Conservation (phyloP, 495 filamentous ascomycete species). For the Podospora pseudocomata region DNA sequence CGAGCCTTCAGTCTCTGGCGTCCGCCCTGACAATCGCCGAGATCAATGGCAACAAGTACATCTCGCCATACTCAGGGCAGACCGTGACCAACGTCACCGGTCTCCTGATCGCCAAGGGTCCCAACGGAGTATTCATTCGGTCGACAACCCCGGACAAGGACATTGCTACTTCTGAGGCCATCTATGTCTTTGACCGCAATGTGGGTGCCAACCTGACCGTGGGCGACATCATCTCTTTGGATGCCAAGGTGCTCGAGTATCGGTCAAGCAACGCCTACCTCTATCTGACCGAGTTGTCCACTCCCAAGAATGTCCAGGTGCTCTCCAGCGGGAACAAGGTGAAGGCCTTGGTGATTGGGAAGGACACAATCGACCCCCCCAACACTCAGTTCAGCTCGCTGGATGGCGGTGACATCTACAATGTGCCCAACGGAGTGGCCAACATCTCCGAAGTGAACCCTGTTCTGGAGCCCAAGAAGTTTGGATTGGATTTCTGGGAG, state of each 20-base stretch:
- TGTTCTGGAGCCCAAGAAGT: conserved; percentile 47
- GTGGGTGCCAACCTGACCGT: conserved; percentile 41
- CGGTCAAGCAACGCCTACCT: conserved; percentile 48
- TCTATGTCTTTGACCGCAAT: conserved; percentile 53
- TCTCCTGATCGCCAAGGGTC: conserved; percentile 56
- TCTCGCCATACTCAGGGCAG: conserved; percentile 52
- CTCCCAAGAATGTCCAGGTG: conserved; percentile 43
- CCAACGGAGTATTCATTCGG: conserved; percentile 56
- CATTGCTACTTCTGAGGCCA: conserved; percentile 43
- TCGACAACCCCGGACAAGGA: conserved; percentile 48
- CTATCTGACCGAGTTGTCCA: conserved; percentile 54
- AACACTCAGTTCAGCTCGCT: conserved; percentile 49
- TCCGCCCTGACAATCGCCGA: conserved; percentile 53
- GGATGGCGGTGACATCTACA: conserved; percentile 53
- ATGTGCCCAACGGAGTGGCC: conserved; percentile 50
- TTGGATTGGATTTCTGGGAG: conserved; percentile 65
- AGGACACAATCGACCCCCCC: conserved; percentile 47
- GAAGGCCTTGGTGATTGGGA: conserved; percentile 52
- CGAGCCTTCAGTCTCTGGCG: conserved; percentile 27
- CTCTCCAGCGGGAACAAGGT: conserved; percentile 43
- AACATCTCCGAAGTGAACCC: conserved; percentile 54
- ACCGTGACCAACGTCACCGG: conserved; percentile 53
- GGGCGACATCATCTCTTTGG: conserved; percentile 56
- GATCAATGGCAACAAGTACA: conserved; percentile 59
- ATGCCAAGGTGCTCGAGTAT: conserved; percentile 55